A percentile compares a stretch with the other conserved stretches of the same genome.
These are phyloP conservation scores for Penicillium lividum DNA, from an alignment of 495 filamentous ascomycete genomes.

Conservation along the genomic window DNA sequence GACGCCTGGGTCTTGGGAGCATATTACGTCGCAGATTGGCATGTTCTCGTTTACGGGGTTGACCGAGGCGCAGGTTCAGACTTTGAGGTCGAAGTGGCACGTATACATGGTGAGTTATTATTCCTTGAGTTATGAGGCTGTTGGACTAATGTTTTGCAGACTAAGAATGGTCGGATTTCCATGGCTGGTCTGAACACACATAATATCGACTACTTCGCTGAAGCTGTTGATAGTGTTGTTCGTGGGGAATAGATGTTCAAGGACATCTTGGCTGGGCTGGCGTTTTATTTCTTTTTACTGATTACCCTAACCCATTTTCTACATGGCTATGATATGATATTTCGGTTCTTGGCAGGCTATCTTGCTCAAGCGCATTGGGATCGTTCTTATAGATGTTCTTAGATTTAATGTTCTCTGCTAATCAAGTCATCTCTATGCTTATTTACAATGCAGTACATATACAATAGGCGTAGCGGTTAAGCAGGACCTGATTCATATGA, in stretches of 20 bases:
- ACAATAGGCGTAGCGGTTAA: too few relatives aligned
- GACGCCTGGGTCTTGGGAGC: constrained; percentile 90
- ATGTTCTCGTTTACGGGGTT: constrained; percentile 99
- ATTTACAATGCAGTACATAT: too few relatives aligned
- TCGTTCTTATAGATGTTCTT: not conserved
- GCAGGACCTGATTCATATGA: too few relatives aligned
- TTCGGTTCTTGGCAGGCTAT: not conserved
- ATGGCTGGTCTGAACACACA: constrained; percentile 93
- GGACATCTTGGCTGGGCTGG: not conserved
- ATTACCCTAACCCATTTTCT: not conserved
- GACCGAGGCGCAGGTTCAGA: constrained; percentile 79
- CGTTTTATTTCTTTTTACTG: not conserved
- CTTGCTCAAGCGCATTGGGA: not conserved
- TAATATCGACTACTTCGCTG: constrained; percentile 91
- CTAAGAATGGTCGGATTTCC: constrained; percentile 95
- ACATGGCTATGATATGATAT: not conserved
- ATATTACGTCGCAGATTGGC: constrained; percentile 97
- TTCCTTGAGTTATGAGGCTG: not conserved
- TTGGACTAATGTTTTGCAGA: constrained; percentile 38
- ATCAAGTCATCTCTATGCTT: too few relatives aligned
- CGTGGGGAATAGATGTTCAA: constrained; percentile 51
- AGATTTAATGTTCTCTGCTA: not conserved
- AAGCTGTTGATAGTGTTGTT: constrained; percentile 83
- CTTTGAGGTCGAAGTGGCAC: constrained; percentile 76
- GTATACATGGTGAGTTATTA: constrained; percentile 73